These are phyloP conservation scores for Schoenoplectus tabernaemontani DNA, from an alignment of 202 grass and related monocot species.

Conservation along the genomic window DNA sequence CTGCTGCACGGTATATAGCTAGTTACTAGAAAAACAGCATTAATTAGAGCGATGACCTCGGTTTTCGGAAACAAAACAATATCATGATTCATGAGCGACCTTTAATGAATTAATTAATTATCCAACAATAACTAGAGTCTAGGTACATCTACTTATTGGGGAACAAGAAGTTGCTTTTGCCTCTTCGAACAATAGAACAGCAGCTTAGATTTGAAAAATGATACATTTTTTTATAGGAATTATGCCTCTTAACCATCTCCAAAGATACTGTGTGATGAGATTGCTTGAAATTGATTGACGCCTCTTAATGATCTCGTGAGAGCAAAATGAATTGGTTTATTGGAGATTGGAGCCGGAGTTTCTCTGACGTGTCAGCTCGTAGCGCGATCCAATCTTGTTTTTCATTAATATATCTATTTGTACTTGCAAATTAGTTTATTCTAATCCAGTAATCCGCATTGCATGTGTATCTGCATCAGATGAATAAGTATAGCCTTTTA, in stretches of 20 bases:
- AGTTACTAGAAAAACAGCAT: too few species aligned
- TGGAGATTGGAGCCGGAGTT: not conserved
- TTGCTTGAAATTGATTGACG: not conserved
- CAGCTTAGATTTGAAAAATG: not conserved
- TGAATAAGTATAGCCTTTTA: not conserved
- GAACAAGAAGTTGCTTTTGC: not conserved
- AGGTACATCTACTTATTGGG: not conserved
- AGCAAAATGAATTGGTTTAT: not conserved
- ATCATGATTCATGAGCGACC: too few species aligned
- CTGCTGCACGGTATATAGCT: too few species aligned
- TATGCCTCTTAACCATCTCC: not conserved
- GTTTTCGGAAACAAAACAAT: too few species aligned
- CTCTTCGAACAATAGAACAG: not conserved
- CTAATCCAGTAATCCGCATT: not conserved
- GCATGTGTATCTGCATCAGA: not conserved
- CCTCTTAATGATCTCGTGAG: not conserved
- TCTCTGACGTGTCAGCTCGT: not conserved
- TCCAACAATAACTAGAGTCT: not conserved
- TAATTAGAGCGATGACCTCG: not conserved
- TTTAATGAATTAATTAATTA: not conserved
- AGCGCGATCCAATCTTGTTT: not conserved
- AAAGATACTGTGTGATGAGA: slow-evolving; percentile 2
- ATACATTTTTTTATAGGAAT: not conserved
- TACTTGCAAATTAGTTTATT: not conserved
- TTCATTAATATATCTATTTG: not conserved